Evolutionary conservation across 2,329 filamentous ascomycete species (phyloP), one percentile per base, ranked within the genome.

Genomic region (Colletotrichum tropicicola): DNA sequence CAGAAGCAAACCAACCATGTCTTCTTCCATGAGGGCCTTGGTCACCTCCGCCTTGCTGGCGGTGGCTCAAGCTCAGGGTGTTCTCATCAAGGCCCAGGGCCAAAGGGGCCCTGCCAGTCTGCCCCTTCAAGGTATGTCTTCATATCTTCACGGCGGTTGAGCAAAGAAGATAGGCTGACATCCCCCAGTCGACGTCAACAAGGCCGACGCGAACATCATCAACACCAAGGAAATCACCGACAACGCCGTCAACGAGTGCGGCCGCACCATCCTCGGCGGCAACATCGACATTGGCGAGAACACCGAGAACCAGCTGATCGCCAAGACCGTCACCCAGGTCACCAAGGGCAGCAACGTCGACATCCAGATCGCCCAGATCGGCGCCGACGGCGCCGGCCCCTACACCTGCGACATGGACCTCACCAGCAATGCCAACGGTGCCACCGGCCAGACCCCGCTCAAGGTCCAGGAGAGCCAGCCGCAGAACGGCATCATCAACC

Each of bases 141-240:
- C 23, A 17, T 15, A n/a, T n/a, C n/a, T n/a, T n/a, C n/a, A n/a
- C n/a, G n/a, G n/a, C n/a, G n/a, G n/a, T n/a, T n/a, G n/a, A n/a
- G n/a, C n/a, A n/a, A n/a, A n/a, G n/a, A n/a, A n/a, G n/a, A n/a
- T n/a, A n/a, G n/a, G n/a, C 86, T 27, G 79, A 80, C 60, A 87
- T 88, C 77, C 86, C 19, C 1, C 44, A 83, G 82, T 90, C 66
- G 81, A 86, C 88, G 10, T 87, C 15, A 91, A 89, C 79, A 87
- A 91, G 71, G 84, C 87, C 66, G 89, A 91, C 60, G 81, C 87
- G 6, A 89, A 87, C 57, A 83, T 90, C 71, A 91, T 91, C 75
- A 82, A 83, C 56, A 85, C 87, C 61, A 83, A 82, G 12, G 81
- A 87, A 77, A 83, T 87, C 67, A 62, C 68, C 5, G 75, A 79